A percentile compares a stretch with the other conserved stretches of the same genome.
These are phyloP conservation scores for Epichloe glyceriae DNA, from an alignment of 2,329 filamentous ascomycete genomes.

Conservation along the genomic window DNA sequence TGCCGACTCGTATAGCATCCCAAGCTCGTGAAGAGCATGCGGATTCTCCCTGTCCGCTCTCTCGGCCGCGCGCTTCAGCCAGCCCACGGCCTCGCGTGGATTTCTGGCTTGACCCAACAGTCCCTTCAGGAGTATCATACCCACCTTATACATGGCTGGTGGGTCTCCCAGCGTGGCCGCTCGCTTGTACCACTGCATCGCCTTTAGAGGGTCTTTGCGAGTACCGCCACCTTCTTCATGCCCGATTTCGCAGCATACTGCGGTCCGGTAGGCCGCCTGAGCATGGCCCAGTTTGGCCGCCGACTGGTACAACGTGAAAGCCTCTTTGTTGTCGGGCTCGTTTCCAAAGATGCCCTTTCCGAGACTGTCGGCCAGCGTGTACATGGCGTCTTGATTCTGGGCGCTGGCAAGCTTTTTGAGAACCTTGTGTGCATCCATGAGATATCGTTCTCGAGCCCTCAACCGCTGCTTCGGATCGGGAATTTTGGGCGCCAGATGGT, in stretches of 20 bases:
- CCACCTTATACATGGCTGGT: conserved; percentile 96
- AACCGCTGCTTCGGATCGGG: conserved; percentile 59
- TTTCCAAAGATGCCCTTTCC: conserved; percentile 69
- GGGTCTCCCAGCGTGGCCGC: conserved; percentile 82
- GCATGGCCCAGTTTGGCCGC: conserved; percentile 82
- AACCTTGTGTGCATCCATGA: conserved; percentile 77
- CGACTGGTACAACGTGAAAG: conserved; percentile 85
- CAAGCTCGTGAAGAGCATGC: conserved; percentile 85
- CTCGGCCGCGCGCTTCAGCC: conserved; percentile 89
- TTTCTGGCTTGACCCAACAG: conserved; percentile 78
- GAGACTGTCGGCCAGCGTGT: conserved; percentile 81
- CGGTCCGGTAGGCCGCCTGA: conserved; percentile 81
- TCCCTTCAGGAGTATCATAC: conserved; percentile 89
- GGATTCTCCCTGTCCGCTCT: conserved; percentile 81
- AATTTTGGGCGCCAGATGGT: conserved; percentile 52
- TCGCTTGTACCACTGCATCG: conserved; percentile 95
- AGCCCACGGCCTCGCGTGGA: conserved; percentile 72
- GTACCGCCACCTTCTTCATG: conserved; percentile 91
- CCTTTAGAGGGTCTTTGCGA: conserved; percentile 78
- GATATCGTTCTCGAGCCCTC: conserved; percentile 70
- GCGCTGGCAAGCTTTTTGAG: conserved; percentile 71
- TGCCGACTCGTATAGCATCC: conserved; percentile 50
- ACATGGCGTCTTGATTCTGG: conserved; percentile 78
- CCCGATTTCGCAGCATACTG: conserved; percentile 94
- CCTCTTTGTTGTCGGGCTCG: conserved; percentile 77